Conservation (phyloP, 768 basidiomycete genomes). For the Lepiota subincarnata region DNA sequence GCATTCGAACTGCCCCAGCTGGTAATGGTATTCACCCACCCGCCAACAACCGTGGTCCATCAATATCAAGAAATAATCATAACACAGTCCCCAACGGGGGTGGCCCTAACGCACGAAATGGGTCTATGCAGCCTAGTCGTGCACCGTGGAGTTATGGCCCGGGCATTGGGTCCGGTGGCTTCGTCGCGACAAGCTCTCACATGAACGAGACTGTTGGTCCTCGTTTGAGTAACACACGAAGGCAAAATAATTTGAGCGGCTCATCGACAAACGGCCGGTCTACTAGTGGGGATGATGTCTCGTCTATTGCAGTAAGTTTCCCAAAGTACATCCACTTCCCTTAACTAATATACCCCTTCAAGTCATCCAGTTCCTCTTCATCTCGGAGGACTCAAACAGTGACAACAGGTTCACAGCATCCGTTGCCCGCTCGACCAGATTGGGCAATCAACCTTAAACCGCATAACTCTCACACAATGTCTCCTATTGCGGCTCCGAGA, state of each 20-base stretch:
- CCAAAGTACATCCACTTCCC: constrained; percentile 1
- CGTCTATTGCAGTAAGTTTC: constrained; percentile 68
- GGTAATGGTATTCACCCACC: constrained; percentile 26
- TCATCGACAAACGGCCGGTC: constrained; percentile 56
- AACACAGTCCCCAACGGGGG: constrained; percentile 21
- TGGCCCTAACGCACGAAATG: constrained; percentile 25
- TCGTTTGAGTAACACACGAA: constrained; percentile 51
- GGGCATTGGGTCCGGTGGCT: constrained; percentile 49
- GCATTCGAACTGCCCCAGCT: constrained; percentile 6
- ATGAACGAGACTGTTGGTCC: constrained; percentile 60
- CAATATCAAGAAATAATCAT: constrained; percentile 20
- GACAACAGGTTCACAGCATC: constrained; percentile 67
- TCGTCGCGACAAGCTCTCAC: constrained; percentile 23
- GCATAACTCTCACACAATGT: constrained; percentile 44
- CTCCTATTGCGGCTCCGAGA: constrained; percentile 38
- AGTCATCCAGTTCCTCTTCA: constrained; percentile 79
- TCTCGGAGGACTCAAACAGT: constrained; percentile 77
- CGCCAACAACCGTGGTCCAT: constrained; percentile 27
- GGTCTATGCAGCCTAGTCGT: constrained; percentile 36
- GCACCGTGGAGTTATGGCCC: constrained; percentile 71
- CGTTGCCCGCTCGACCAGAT: constrained; percentile 78
- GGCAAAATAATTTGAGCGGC: constrained; percentile 48
- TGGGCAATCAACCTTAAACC: constrained; percentile 87
- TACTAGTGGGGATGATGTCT: constrained; percentile 64
- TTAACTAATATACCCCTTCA: constrained; percentile 11